Percentiles rank a stretch among this genome's conserved stretches.
Evolutionary conservation across 225 moss, liverwort and hornwort species (phyloP).

Genomic region (Sphagnum tenellum): DNA sequence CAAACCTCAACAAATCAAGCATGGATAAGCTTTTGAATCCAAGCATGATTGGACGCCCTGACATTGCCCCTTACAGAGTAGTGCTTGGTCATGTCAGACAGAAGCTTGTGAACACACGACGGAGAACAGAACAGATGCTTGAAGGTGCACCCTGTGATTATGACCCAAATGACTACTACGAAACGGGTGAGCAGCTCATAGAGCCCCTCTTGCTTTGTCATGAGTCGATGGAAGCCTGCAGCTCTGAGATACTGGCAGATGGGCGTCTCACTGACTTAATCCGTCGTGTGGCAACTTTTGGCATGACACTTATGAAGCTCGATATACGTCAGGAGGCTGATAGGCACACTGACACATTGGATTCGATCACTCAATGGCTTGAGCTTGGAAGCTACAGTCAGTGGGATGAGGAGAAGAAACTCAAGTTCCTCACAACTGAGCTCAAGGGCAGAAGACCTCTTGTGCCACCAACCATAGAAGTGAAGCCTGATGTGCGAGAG

Average conservation of each 20-base stretch:
- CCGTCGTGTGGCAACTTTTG: slow-evolving; percentile 72
- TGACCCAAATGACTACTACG: slow-evolving; percentile 73
- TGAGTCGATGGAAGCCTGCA: slow-evolving; percentile 65
- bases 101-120: slow-evolving; percentile 73
- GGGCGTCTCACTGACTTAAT: slow-evolving; percentile 75
- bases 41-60: slow-evolving; percentile 73
- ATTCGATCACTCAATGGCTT: slow-evolving; percentile 68
- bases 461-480: slow-evolving; percentile 72
- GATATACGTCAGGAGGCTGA: slow-evolving; percentile 82
- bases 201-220: slow-evolving; percentile 72
- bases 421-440: slow-evolving; percentile 60
- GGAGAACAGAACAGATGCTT: slow-evolving; percentile 70
- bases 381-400: slow-evolving; percentile 79
- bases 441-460: slow-evolving; percentile 71
- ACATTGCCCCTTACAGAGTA: slow-evolving; percentile 82
- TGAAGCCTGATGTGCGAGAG: slow-evolving; percentile 61
- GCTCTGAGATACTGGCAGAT: slow-evolving; percentile 68
- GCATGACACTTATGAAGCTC: slow-evolving; percentile 90
- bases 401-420: slow-evolving; percentile 75
- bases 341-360: slow-evolving; percentile 62
- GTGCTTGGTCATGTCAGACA: slow-evolving; percentile 74
- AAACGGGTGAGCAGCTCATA: slow-evolving; percentile 70
- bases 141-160: slow-evolving; percentile 66
- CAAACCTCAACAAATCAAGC: slow-evolving; percentile 68
- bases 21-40: slow-evolving; percentile 81